These are phyloP conservation scores for Euclidium syriacum DNA, from an alignment of 345 rosid genomes.

Conservation along the genomic window DNA sequence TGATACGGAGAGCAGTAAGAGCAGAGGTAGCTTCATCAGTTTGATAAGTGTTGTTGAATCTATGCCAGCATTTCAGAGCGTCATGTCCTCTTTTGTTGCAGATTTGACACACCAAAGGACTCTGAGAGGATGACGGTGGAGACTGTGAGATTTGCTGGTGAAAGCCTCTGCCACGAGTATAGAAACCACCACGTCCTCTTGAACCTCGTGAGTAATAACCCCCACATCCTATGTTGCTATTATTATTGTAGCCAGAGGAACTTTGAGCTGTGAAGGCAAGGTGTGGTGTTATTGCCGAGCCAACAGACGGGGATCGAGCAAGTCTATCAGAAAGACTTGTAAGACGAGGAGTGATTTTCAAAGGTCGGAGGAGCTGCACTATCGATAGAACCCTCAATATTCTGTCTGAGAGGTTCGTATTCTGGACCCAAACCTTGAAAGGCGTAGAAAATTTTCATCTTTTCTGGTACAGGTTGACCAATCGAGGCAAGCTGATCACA, in stretches of 20 bases:
- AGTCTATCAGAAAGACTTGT: too few relatives aligned
- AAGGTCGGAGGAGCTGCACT: too few relatives aligned
- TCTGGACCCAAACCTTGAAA: background rate
- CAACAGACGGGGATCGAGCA: too few relatives aligned
- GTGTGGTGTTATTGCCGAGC: too few relatives aligned
- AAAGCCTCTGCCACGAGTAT: background rate
- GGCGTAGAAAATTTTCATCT: background rate
- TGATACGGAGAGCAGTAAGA: background rate
- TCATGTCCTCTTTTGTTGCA: background rate
- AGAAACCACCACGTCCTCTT: background rate
- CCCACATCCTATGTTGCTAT: too few relatives aligned
- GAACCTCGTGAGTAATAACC: too few relatives aligned
- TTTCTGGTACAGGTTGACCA: background rate
- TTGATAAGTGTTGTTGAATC: background rate
- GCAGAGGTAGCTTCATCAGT: background rate
- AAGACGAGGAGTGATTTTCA: too few relatives aligned
- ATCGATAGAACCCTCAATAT: too few relatives aligned
- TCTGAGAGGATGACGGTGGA: background rate
- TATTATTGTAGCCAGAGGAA: too few relatives aligned
- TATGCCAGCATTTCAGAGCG: background rate
- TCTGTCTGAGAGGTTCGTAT: too few relatives aligned
- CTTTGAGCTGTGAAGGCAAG: too few relatives aligned
- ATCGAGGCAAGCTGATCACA: background rate
- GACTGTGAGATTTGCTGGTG: background rate
- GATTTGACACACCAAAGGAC: background rate